Conservation (phyloP, 2,329 filamentous ascomycete species). For the Rhynchosporium graminicola region DNA sequence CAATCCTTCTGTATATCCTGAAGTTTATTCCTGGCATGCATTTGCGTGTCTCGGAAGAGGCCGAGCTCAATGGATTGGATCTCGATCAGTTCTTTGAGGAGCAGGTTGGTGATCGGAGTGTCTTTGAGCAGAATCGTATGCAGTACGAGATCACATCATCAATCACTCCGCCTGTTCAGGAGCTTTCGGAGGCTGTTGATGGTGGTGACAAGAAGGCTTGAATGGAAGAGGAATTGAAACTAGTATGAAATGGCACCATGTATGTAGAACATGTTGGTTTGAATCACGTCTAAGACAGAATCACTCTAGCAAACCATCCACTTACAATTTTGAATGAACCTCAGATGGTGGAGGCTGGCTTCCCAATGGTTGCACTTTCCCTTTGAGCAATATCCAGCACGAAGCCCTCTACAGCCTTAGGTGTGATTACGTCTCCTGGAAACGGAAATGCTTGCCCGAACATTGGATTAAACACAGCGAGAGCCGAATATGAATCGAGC, state of each 20-base stretch:
- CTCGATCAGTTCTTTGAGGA: slow-evolving; percentile 50
- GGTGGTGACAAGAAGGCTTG: slow-evolving; percentile 25
- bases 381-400: slow-evolving; percentile 48
- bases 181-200: slow-evolving; percentile 22
- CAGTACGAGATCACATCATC: slow-evolving; percentile 26
- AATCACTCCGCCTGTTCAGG: slow-evolving; percentile 24
- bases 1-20: slow-evolving; percentile 54
- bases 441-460: slow-evolving; percentile 49
- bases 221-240: not conserved
- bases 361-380: slow-evolving; percentile 18
- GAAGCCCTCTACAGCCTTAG: slow-evolving; percentile 46
- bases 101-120: slow-evolving; percentile 43
- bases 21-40: slow-evolving; percentile 60
- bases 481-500: slow-evolving; percentile 34
- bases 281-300: not conserved
- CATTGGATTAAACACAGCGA: slow-evolving; percentile 49
- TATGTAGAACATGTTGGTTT: not conserved
- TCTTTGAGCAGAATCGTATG: slow-evolving; percentile 36
- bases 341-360: not conserved
- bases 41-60: slow-evolving; percentile 55
- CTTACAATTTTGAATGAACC: slow-evolving; percentile 12
- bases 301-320: no score
- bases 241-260: not conserved
- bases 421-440: slow-evolving; percentile 37
- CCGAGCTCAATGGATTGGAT: slow-evolving; percentile 56